phyloP scores from a whole-genome alignment of 2,329 filamentous ascomycete species.

The Xylaria sp. region DNA sequence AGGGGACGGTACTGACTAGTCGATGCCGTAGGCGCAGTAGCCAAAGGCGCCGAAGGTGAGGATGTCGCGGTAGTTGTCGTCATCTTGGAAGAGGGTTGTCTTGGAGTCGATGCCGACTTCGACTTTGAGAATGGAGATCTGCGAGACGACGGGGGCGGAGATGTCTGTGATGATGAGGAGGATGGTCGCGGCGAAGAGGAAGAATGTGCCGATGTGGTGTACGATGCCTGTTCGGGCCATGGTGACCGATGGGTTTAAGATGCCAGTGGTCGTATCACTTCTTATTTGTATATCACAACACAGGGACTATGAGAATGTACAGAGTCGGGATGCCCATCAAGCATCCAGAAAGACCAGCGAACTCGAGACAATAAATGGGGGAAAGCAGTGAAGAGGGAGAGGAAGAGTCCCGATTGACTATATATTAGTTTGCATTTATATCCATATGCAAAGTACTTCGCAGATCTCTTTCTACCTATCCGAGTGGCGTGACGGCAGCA shows the following conservation, averaged over 20 bases:
- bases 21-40: slow-evolving; percentile 33
- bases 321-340: not conserved
- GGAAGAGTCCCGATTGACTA: not conserved
- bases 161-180: slow-evolving; percentile 44
- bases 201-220: slow-evolving; percentile 40
- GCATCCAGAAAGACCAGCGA: not conserved
- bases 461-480: not conserved
- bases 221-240: slow-evolving; percentile 33
- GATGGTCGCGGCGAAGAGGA: slow-evolving; percentile 40
- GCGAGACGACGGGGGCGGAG: slow-evolving; percentile 41
- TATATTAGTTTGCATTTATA: not conserved
- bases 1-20: slow-evolving; percentile 17
- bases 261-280: not conserved
- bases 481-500: slow-evolving; percentile 4
- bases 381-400: not conserved
- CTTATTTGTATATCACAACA: not conserved
- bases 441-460: not conserved
- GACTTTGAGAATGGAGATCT: slow-evolving; percentile 39
- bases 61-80: slow-evolving; percentile 20
- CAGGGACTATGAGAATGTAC: not conserved
- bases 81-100: not conserved
- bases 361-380: not conserved
- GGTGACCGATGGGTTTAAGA: slow-evolving; percentile 10
- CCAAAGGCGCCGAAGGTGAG: slow-evolving; percentile 43
- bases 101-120: slow-evolving; percentile 28